Conservation (phyloP, 2,329 filamentous ascomycete genomes). For the Neospermospora avenae region DNA sequence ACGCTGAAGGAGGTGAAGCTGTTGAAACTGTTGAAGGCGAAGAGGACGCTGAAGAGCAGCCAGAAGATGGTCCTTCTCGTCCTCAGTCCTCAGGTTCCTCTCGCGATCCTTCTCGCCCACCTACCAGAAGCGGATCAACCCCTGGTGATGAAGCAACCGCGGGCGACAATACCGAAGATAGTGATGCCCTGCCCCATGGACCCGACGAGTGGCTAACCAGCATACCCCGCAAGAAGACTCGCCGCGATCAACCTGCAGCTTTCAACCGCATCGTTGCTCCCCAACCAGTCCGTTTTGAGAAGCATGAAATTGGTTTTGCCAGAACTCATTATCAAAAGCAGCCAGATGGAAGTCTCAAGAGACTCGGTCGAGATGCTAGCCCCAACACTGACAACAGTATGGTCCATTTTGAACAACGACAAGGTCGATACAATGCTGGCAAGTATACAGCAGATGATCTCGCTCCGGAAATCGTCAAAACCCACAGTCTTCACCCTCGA, state of each 20-base stretch:
- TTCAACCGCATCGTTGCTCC: conserved; percentile 9
- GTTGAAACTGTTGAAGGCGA: conserved; percentile 6
- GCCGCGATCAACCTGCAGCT: conserved; percentile 7
- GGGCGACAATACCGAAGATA: conserved; percentile 23
- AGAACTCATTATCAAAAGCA: conserved; percentile 26
- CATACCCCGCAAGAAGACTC: conserved; percentile 23
- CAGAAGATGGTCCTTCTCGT: background rate
- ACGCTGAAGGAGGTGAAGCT: background rate
- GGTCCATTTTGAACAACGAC: conserved; percentile 31
- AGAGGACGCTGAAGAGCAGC: conserved; percentile 11
- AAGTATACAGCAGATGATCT: conserved; percentile 31
- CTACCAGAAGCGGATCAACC: background rate
- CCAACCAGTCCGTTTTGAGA: conserved; percentile 26
- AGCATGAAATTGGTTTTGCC: conserved; percentile 33
- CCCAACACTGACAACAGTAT: conserved; percentile 26
- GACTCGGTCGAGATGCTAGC: conserved; percentile 27
- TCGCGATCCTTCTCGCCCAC: background rate
- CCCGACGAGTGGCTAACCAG: conserved; percentile 32
- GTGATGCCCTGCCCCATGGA: conserved; percentile 24
- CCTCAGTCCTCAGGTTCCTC: conserved; percentile 1
- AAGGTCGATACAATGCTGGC: conserved; percentile 28
- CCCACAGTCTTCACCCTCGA: conserved; percentile 27
- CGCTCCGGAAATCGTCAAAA: conserved; percentile 26
- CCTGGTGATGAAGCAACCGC: conserved; percentile 6
- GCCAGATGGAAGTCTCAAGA: conserved; percentile 15